These are phyloP conservation scores for Kalanchoe fedtschenkoi DNA, from an alignment of 164 flowering plant genomes.

Conservation along the genomic window DNA sequence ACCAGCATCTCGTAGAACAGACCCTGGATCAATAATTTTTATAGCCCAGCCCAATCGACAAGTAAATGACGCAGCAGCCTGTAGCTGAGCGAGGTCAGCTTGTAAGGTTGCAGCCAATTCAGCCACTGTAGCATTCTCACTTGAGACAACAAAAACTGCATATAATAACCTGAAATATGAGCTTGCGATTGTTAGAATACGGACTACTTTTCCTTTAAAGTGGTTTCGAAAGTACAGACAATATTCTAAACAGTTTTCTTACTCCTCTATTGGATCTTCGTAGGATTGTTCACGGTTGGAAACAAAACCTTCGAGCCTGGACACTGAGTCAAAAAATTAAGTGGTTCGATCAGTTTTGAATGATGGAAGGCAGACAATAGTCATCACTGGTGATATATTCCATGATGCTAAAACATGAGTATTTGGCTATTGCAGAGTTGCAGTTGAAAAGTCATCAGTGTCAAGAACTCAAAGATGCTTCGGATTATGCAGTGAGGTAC, in stretches of 20 bases:
- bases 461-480: background rate
- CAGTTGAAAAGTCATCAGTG: background rate
- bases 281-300: conserved; percentile 98
- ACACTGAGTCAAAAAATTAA: conserved; percentile 48
- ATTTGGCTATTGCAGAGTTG: background rate
- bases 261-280: conserved; percentile 99
- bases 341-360: background rate
- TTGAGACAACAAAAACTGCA: conserved; percentile 99
- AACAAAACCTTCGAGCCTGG: conserved; percentile 97
- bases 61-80: conserved; percentile 98
- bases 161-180: conserved; percentile 64
- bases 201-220: background rate
- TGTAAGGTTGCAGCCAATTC: conserved; percentile 92
- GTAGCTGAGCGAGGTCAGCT: conserved; percentile 90
- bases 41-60: conserved; percentile 97
- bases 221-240: background rate
- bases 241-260: conserved; percentile 20
- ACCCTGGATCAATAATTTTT: conserved; percentile 82
- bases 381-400: background rate
- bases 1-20: conserved; percentile 68
- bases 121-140: conserved; percentile 94
- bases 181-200: conserved; percentile 13
- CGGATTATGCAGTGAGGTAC: background rate
- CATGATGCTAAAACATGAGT: background rate
- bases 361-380: background rate